phyloP scores from a whole-genome alignment of 31 red algal species.

The Endocladia muricata region DNA sequence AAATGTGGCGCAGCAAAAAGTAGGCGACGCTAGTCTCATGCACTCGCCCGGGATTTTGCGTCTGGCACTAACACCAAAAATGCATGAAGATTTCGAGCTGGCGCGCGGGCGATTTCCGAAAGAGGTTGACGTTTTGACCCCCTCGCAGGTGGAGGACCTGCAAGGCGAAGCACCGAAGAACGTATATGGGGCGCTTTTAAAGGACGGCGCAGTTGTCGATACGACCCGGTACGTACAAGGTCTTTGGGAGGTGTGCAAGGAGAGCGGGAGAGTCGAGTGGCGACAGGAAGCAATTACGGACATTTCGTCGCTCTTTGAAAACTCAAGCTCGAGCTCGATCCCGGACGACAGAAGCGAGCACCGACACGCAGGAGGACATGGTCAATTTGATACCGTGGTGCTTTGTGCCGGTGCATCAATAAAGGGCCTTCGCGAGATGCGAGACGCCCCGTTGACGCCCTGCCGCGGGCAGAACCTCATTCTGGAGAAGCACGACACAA shows the following conservation, averaged over 20 bases:
- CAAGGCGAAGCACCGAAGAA: background rate
- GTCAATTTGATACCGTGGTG: slow-evolving; percentile 45
- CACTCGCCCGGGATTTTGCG: slow-evolving; percentile 19
- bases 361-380: background rate
- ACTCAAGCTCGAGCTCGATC: background rate
- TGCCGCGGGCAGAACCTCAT: slow-evolving; percentile 57
- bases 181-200: slow-evolving; percentile 16
- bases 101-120: slow-evolving; percentile 40
- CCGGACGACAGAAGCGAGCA: background rate
- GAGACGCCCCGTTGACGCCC: slow-evolving; percentile 29
- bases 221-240: slow-evolving; percentile 23
- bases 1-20: slow-evolving; percentile 2
- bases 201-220: slow-evolving; percentile 47
- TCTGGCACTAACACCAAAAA: slow-evolving; percentile 23
- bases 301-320: slow-evolving; percentile 15
- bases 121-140: slow-evolving; percentile 31
- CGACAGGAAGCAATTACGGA: slow-evolving; percentile 1
- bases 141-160: slow-evolving; percentile 1
- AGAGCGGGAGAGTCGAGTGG: slow-evolving; percentile 40
- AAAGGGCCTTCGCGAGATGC: slow-evolving; percentile 11
- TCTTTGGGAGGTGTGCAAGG: slow-evolving; percentile 36
- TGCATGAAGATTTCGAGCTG: slow-evolving; percentile 31
- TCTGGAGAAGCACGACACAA: background rate
- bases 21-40: background rate
- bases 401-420: slow-evolving; percentile 54